These are phyloP conservation scores for Domatiomyces catenatus DNA, from an alignment of 2,329 filamentous ascomycete genomes.

Conservation along the genomic window DNA sequence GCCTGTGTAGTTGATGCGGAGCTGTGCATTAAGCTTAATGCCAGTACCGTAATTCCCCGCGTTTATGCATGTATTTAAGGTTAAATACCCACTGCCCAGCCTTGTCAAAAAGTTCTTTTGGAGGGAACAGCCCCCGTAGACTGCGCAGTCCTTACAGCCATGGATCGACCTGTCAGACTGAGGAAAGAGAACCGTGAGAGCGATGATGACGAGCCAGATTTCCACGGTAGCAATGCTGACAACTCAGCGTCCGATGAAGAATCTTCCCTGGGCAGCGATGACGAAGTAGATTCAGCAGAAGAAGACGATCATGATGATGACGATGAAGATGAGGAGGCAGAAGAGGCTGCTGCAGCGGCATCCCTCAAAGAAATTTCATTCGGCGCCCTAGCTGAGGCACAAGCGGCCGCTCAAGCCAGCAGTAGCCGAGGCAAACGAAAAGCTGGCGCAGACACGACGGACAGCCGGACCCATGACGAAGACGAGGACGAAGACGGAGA, in stretches of 20 bases:
- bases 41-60: neutral
- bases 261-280: neutral
- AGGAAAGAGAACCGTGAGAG: slow-evolving; percentile 20
- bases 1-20: neutral
- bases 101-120: neutral
- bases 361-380: slow-evolving; percentile 57
- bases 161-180: slow-evolving; percentile 7
- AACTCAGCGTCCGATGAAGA: slow-evolving; percentile 14
- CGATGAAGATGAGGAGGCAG: slow-evolving; percentile 24
- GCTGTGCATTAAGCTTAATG: too few relatives aligned
- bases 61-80: neutral
- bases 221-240: slow-evolving; percentile 24
- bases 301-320: slow-evolving; percentile 24
- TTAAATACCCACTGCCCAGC: neutral
- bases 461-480: slow-evolving; percentile 1
- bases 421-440: slow-evolving; percentile 13
- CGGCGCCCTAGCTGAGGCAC: slow-evolving; percentile 75
- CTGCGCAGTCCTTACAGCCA: neutral
- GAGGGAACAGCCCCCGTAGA: neutral
- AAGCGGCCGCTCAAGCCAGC: slow-evolving; percentile 34
- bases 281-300: slow-evolving; percentile 10
- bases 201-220: slow-evolving; percentile 20
- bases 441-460: slow-evolving; percentile 4
- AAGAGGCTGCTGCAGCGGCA: slow-evolving; percentile 23
- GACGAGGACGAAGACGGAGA: slow-evolving; percentile 14